Conservation (phyloP, 148 eudicot species). For the Linanthus parryae region DNA sequence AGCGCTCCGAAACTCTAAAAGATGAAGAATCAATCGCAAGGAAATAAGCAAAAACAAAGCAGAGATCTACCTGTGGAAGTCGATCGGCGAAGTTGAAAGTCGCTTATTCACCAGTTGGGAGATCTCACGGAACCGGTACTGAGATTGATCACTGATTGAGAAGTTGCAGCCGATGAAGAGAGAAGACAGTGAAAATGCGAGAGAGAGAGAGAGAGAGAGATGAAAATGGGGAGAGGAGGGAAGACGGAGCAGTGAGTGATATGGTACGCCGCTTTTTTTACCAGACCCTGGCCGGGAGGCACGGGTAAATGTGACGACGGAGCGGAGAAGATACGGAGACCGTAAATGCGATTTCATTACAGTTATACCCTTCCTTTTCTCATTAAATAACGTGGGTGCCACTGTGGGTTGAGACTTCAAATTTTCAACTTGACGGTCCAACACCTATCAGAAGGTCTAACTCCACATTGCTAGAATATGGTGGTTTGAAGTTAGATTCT, state of each 20-base stretch:
- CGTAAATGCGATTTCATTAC: background rate
- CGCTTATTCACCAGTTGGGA: no score
- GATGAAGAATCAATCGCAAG: no score
- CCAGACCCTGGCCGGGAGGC: slow-evolving; percentile 15
- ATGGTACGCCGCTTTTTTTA: slow-evolving; percentile 11
- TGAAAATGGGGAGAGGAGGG: slow-evolving; percentile 9
- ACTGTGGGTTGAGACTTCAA: slow-evolving; percentile 5
- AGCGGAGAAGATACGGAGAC: background rate
- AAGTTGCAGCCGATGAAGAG: no score
- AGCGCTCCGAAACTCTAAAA: no score
- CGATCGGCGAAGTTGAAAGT: no score
- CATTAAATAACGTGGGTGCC: slow-evolving; percentile 3
- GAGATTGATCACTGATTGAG: no score
- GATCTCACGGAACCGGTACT: no score
- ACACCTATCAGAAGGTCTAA: no score
- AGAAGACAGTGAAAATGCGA: background rate
- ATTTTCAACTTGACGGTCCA: slow-evolving; percentile 10
- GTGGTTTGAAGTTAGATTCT: no score
- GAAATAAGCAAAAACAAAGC: no score
- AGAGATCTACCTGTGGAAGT: no score
- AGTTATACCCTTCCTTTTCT: background rate
- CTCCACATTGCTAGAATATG: no score
- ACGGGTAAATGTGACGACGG: slow-evolving; percentile 3
- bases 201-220: slow-evolving; percentile 1
- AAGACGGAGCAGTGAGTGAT: background rate